Base-by-base conservation (phyloP, 441 rosid species). In the Erysimum pusillum region DNA sequence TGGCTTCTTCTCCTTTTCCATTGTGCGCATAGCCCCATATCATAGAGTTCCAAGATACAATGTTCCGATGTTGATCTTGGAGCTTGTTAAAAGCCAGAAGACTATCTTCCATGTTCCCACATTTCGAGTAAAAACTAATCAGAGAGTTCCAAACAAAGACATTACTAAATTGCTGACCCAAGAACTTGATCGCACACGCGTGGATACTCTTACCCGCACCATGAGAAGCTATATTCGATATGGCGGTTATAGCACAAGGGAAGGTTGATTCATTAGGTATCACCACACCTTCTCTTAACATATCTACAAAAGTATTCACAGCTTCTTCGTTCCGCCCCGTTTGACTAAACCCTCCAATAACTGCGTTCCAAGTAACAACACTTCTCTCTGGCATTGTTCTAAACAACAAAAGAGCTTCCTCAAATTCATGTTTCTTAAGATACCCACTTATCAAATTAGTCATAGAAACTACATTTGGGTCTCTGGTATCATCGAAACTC, bases 21-120 rank as follows among this genome's bases (percentile, higher is more conserved):
- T 89, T 90, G 58, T 91, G 94, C 4, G 92, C 97, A 71, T 84
- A 88, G 9, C 97, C 94, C 78, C 91, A 93, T 52, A 90, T 84
- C 71, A 90, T 78, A 60, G 96, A 92, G 76, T 91, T 93, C 89
- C 89, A 91, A 9, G 96, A 88, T 60, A 91, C 89, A 35, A 76
- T 46, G 44, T 81, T 86, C 14, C 83, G 81, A 36, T 81, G 79
- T 4, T 34, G 36, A 54, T 79, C 85, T 3, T 15, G 42, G 41
- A 85, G 86, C 80, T 73, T 76, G 46, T 76, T 15, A 35, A 93
- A 93, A 72, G 89, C 86, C 65, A 76, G 46, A 12, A 86, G 83
- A 81, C 93, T 73, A 41, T 90, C 91, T 63, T 86, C 90, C 92
- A 89, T 82, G 85, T 83, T 85, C 17, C 97, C 97, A 46, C 96